A percentile compares a stretch with the other conserved stretches of the same genome.
phyloP scores from a whole-genome alignment of 2,329 filamentous ascomycete genomes.

The Cladosporium sp. region DNA sequence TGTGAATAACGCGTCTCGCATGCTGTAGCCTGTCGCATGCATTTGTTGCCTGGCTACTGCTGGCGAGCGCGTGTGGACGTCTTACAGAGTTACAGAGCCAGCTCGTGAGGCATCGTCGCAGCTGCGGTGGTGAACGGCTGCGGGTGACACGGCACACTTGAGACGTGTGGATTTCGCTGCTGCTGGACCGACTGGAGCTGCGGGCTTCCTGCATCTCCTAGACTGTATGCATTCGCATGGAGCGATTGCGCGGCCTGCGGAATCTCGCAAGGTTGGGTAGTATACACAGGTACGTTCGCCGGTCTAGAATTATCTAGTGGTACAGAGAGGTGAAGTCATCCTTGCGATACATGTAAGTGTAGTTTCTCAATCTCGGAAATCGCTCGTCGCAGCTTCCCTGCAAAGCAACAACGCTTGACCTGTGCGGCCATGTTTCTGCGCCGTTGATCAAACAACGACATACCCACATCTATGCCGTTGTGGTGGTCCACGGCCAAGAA shows the following conservation, averaged over 20 bases:
- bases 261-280: not conserved
- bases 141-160: constrained; percentile 10
- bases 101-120: not conserved
- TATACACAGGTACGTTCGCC: constrained; percentile 11
- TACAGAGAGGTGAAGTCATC: not conserved
- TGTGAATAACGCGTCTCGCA: not conserved
- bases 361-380: not conserved
- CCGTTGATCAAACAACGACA: constrained; percentile 9
- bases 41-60: not conserved
- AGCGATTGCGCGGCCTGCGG: constrained; percentile 10
- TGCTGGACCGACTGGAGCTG: not conserved
- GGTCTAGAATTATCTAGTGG: not conserved
- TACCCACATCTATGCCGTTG: constrained; percentile 14
- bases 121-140: not conserved
- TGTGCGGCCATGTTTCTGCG: constrained; percentile 17
- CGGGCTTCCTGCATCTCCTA: not conserved
- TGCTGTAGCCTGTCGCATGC: not conserved
- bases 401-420: constrained; percentile 13
- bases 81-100: not conserved
- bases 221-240: constrained; percentile 1
- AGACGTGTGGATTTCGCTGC: not conserved
- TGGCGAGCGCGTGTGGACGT: not conserved
- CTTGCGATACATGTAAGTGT: not conserved
- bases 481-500: constrained; percentile 2
- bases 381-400: constrained; percentile 10